Evolutionary conservation across 2,329 filamentous ascomycete genomes (phyloP).

Genomic region (Beauveria medogensis): DNA sequence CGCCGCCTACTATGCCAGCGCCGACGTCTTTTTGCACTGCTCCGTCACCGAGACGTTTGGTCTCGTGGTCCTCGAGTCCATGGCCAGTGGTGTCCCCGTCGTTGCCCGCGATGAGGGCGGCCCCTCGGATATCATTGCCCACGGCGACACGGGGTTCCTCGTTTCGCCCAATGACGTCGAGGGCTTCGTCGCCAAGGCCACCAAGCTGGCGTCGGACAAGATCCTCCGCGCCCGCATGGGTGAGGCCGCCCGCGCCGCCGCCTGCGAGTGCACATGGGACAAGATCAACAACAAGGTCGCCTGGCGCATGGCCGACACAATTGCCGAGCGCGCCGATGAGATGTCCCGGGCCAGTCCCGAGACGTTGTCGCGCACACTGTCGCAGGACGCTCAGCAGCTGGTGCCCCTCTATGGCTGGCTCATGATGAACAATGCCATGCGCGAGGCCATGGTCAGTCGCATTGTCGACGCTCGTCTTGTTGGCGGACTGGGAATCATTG

Average conservation of each 20-base stretch:
- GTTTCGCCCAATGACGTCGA: slow-evolving; percentile 51
- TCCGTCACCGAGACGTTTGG: slow-evolving; percentile 67
- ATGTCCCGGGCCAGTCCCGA: slow-evolving; percentile 12
- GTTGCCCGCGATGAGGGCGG: slow-evolving; percentile 62
- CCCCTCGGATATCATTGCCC: slow-evolving; percentile 56
- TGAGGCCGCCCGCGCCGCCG: slow-evolving; percentile 42
- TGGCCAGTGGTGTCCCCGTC: slow-evolving; percentile 63
- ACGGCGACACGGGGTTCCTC: slow-evolving; percentile 53
- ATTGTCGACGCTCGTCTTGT: slow-evolving; percentile 37
- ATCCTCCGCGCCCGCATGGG: slow-evolving; percentile 38
- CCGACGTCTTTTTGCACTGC: slow-evolving; percentile 63
- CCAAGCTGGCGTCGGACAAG: slow-evolving; percentile 39
- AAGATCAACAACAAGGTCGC: slow-evolving; percentile 64
- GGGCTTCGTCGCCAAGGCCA: slow-evolving; percentile 46
- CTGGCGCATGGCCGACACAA: slow-evolving; percentile 51
- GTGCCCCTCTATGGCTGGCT: slow-evolving; percentile 38
- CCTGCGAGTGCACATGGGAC: slow-evolving; percentile 60
- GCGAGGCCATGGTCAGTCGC: slow-evolving; percentile 25
- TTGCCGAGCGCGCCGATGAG: slow-evolving; percentile 36
- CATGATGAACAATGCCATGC: slow-evolving; percentile 31
- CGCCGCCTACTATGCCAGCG: slow-evolving; percentile 59
- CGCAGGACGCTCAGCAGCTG: slow-evolving; percentile 22
- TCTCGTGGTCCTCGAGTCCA: slow-evolving; percentile 60
- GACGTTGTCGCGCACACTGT: slow-evolving; percentile 13
- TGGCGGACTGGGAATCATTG: slow-evolving; percentile 37